Evolutionary conservation across 352 stramenopile species (phyloP), one percentile per base, ranked within the genome.

Genomic region (Globisporangium rhizosaccharum): DNA sequence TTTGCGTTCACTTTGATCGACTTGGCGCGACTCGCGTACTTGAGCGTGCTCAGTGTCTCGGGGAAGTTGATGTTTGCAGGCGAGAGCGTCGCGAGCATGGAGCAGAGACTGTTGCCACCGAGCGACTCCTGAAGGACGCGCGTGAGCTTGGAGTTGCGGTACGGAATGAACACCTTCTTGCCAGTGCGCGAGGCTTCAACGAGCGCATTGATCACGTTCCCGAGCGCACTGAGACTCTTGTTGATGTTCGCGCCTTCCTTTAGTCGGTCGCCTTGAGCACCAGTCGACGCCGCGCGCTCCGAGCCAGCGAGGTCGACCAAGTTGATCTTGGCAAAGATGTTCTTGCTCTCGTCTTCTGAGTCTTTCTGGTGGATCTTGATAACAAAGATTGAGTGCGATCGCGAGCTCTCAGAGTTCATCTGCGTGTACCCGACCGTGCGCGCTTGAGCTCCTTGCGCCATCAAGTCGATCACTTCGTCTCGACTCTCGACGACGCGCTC

Each of bases 341-440:
- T 95, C 59, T 95, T 95, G 30, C 66, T 85, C 53, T 95, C 85
- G 23, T 94, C 80, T 0, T 67, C 74, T 1, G 70, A 63, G 57
- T 97, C 92, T 51, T 97, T 97, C 60, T 98, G 82, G 68, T 97
- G 77, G 63, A 98, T 96, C 59, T 96, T 96, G 53, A 98, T 95
- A n/a, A 94, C 94, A 60, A 98, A 98, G 53, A 97, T 96, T 18
- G 85, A 97, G 66, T 98, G 95, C n/a, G 90, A 98, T 26, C 95
- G 83, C 23, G 85, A 97, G 50, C 82, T 96, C 39, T 96, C 83
- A 2, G 85, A 72, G 60, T 98, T 98, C 92, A 98, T 98, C 61
- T 96, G 78, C 18, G 95, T 98, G 33, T 85, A 87, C 2, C 82
- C 82, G 7, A 94, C 83, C 0, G 82, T 92, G 53, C 84, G 62